Conservation (phyloP, 805 yeast genomes). For the Sugiyamaella valdiviana region DNA sequence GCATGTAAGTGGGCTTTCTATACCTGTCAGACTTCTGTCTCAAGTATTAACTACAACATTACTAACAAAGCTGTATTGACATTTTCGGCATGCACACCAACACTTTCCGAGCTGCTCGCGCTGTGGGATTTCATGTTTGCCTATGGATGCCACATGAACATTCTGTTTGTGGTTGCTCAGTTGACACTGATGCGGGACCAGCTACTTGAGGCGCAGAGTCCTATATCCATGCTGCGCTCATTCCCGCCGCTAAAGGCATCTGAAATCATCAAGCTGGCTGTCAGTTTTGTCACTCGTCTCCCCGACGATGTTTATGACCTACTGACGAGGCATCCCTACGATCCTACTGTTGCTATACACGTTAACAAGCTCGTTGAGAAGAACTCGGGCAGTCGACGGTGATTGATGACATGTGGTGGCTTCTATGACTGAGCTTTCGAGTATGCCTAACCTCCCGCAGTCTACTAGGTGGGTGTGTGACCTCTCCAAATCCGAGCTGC, state of each 20-base stretch:
- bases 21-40: conserved; percentile 10
- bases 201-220: conserved; percentile 53
- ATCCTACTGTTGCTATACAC: conserved; percentile 25
- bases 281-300: conserved; percentile 70
- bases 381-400: background rate
- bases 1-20: conserved; percentile 30
- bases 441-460: no score
- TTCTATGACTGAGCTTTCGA: background rate
- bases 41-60: background rate
- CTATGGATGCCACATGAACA: conserved; percentile 83
- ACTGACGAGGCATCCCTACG: conserved; percentile 58
- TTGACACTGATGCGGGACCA: conserved; percentile 60
- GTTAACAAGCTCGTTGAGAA: background rate
- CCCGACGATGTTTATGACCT: conserved; percentile 62
- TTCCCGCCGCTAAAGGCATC: conserved; percentile 67
- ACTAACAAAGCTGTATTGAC: conserved; percentile 56
- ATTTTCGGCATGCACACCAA: conserved; percentile 82
- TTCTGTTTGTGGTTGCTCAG: conserved; percentile 78
- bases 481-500: no score
- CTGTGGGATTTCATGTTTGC: conserved; percentile 91
- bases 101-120: conserved; percentile 63
- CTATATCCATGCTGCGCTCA: conserved; percentile 68
- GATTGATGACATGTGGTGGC: background rate
- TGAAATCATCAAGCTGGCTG: conserved; percentile 68
- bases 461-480: no score